Base-by-base conservation (phyloP, 768 basidiomycete genomes). In the Phylloporus rhodoxanthus region DNA sequence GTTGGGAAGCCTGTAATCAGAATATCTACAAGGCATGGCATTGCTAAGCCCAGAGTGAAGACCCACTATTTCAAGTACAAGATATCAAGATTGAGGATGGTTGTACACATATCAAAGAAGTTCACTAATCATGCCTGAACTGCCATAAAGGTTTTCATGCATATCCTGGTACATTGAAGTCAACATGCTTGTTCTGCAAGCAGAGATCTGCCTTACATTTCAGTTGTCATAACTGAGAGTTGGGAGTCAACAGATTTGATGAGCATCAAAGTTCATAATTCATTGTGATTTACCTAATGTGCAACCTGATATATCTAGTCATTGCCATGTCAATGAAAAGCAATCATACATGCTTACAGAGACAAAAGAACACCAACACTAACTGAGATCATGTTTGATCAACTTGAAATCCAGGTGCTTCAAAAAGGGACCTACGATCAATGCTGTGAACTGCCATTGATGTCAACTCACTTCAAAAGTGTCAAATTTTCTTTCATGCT, bases 11-110 rank as follows among this genome's bases (percentile, higher is more conserved):
- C 65, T 5, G 77, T 76, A 41, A 81, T 74, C 17, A 80, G 59
- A 26, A 80, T 57, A 53, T 81, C 79, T 13, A 80, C 63, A 5
- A 69, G 59, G 5, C 73, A 74, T 3, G 78, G 79, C 11, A 80
- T 63, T 0, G 75, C 66, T 4, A 81, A 67, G 8, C 79, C 79
- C 1, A 70, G 64, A 2, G 79, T 80, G 48, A 80, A 79, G 13
- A 75, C 60, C 71, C 74, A 75, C 77, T 80, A 47, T 33, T 47
- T 14, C 32, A 23, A 14, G 40, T 42, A 17, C 23, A 33, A 33
- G 17, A 45, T 20, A 43, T 21, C 53, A 32, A 52, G 46, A 51
- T 21, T 3, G 5, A 5, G 34, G 44, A 25, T 7, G 36, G 46
- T 13, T n/a, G n/a, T n/a, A n/a, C 2, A 33, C 29, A 13, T 8